These are phyloP conservation scores for Sporobolomyces pararoseus DNA, from an alignment of 768 basidiomycete genomes.

Conservation along the genomic window DNA sequence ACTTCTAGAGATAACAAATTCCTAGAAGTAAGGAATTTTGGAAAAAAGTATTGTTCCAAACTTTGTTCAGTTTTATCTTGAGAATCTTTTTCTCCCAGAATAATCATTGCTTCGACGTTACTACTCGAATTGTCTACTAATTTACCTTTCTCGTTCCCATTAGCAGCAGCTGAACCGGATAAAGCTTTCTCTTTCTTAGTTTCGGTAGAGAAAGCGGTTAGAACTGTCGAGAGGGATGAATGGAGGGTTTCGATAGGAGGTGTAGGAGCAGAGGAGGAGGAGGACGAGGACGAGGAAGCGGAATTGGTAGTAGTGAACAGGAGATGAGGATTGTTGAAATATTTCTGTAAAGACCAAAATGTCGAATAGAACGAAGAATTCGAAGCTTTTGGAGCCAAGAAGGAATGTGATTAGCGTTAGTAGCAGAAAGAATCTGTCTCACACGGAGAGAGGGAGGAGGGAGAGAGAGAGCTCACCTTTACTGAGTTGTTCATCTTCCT, in stretches of 20 bases:
- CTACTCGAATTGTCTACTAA: background rate
- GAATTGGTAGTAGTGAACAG: conserved; percentile 52
- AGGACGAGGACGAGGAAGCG: conserved; percentile 13
- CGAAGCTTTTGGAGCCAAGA: too few species aligned
- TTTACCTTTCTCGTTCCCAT: background rate
- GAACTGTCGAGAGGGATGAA: conserved; percentile 64
- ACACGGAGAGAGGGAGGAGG: background rate
- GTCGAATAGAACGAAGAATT: conserved; percentile 76
- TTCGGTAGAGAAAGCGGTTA: conserved; percentile 77
- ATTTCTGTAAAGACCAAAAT: conserved; percentile 83
- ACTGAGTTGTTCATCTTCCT: conserved; percentile 11
- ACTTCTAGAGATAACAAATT: conserved; percentile 86
- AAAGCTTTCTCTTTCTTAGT: conserved; percentile 82
- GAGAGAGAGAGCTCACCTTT: background rate
- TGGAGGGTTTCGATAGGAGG: conserved; percentile 64
- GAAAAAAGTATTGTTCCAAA: conserved; percentile 76
- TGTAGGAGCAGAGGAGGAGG: conserved; percentile 41
- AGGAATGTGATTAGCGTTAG: too few species aligned
- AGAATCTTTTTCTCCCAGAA: conserved; percentile 7
- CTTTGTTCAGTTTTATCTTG: conserved; percentile 40
- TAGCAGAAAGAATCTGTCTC: too few species aligned
- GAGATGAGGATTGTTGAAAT: conserved; percentile 72
- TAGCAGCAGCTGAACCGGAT: conserved; percentile 43
- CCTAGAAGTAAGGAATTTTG: conserved; percentile 84
- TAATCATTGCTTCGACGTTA: background rate